Evolutionary conservation across 768 basidiomycete species (phyloP), one percentile per base, ranked within the genome.

Genomic region (Calocera cornea): DNA sequence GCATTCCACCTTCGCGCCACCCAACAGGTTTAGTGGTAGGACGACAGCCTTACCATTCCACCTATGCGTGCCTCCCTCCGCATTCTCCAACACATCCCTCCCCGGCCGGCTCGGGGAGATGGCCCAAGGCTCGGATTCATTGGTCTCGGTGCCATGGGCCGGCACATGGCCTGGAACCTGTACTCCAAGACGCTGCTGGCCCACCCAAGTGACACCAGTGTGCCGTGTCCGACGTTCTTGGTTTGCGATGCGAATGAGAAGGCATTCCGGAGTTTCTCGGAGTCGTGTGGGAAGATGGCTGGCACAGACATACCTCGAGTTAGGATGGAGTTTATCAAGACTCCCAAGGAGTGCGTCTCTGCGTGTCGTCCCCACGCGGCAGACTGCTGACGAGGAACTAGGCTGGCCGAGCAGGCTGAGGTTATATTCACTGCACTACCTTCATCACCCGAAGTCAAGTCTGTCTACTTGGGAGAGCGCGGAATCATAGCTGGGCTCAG

Each of bases 391-490:
- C 17, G 17, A 19, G 11, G 14, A 27, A 7, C 10, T 40, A 76
- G 76, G 36, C 75, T 77, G 38, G 72, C 73, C 1, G 50, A 49
- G 27, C 63, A 68, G 10, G 75, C 77, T 12, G 63, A 70, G 54
- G 87, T 84, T 10, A 81, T 97, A 54, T 75, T 97, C 65, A 95
- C 93, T 5, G 94, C 95, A 92, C 81, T 97, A 1, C 94, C 94
- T 0, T 94, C 92, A 0, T 90, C 92, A 7, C 90, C 92, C 0
- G 89, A 97, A 71, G 93, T 97, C 44, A 80, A 84, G 65, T 77
- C 80, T 64, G 93, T 94, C 11, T 95, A 94, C 75, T 73, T 80
- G 24, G 80, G 67, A 44, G 76, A 76, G 60, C 77, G 78, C n/a
- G 87, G 86, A 0, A 84, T 95, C 65, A 78, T 91, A 67, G 81